Conservation (phyloP, 2,329 filamentous ascomycete species). For the Hypocrella siamensis region DNA sequence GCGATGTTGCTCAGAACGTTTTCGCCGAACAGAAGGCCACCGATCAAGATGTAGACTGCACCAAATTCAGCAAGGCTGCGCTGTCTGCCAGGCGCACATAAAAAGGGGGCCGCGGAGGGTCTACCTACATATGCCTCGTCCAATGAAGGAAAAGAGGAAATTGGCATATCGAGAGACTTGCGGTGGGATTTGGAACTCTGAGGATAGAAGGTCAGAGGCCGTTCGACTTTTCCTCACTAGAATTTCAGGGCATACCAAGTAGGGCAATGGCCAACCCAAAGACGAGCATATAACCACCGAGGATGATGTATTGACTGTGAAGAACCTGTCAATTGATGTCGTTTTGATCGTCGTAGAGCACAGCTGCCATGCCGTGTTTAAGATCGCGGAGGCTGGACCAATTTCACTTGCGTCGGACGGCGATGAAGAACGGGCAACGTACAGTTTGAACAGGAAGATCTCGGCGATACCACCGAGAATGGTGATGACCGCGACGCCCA, state of each 20-base stretch:
- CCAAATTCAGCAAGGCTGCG: slow-evolving; percentile 2
- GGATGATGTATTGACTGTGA: slow-evolving; percentile 38
- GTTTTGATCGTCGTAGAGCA: background rate
- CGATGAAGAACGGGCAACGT: slow-evolving; percentile 18
- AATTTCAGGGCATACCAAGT: slow-evolving; percentile 30
- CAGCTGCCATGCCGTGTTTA: no score
- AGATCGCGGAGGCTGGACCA: background rate
- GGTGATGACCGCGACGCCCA: slow-evolving; percentile 76
- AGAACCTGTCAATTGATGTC: background rate
- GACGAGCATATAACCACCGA: slow-evolving; percentile 76
- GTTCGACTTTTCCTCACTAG: background rate
- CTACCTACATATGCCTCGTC: slow-evolving; percentile 79
- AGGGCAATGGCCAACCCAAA: slow-evolving; percentile 70
- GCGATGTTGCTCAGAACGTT: slow-evolving; percentile 55
- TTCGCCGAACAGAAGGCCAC: slow-evolving; percentile 63
- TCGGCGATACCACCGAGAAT: slow-evolving; percentile 67
- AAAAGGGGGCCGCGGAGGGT: no score
- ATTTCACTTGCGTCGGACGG: background rate
- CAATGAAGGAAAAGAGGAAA: slow-evolving; percentile 95
- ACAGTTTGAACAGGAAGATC: slow-evolving; percentile 49
- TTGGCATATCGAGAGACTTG: slow-evolving; percentile 88
- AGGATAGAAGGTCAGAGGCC: slow-evolving; percentile 8
- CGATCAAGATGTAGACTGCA: slow-evolving; percentile 90
- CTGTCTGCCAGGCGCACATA: background rate
- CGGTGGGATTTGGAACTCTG: slow-evolving; percentile 88